These are phyloP conservation scores for Echium plantagineum DNA, from an alignment of 257 asterid species.

Conservation along the genomic window DNA sequence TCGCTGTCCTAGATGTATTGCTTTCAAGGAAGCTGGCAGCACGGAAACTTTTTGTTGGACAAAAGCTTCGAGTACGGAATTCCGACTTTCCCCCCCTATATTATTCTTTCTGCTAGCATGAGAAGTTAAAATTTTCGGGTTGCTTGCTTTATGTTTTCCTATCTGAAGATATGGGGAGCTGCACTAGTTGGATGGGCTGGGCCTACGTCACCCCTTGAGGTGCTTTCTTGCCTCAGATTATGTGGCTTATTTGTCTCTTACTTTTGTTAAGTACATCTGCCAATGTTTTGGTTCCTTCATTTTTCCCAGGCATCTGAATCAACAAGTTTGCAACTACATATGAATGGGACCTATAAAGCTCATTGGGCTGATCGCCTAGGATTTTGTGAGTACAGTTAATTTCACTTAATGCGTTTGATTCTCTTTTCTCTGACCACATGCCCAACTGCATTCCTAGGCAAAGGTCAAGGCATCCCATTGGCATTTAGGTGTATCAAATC, in stretches of 20 bases:
- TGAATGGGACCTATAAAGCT: conserved; percentile 88
- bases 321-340: conserved; percentile 49
- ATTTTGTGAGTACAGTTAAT: conserved; percentile 48
- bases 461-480: conserved; percentile 48
- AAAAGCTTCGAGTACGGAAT: conserved; percentile 69
- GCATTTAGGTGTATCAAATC: conserved; percentile 82
- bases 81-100: conserved; percentile 9
- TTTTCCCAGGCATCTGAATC: conserved; percentile 50
- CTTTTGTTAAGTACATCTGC: conserved; percentile 10
- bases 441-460: conserved; percentile 41
- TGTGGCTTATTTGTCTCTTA: conserved; percentile 6
- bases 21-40: conserved; percentile 62
- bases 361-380: conserved; percentile 97
- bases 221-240: conserved; percentile 21
- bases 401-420: conserved; percentile 11
- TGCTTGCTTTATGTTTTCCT: conserved; percentile 54
- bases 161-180: conserved; percentile 93
- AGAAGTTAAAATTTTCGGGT: conserved; percentile 13
- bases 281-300: conserved; percentile 7
- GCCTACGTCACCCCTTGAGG: conserved; percentile 87
- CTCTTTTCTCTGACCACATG: conserved; percentile 17
- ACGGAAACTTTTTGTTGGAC: conserved; percentile 81
- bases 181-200: conserved; percentile 77
- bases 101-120: conserved; percentile 13
- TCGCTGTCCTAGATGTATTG: conserved; percentile 65